Evolutionary conservation across 768 basidiomycete genomes (phyloP).

Genomic region (Kwoniella sp.): DNA sequence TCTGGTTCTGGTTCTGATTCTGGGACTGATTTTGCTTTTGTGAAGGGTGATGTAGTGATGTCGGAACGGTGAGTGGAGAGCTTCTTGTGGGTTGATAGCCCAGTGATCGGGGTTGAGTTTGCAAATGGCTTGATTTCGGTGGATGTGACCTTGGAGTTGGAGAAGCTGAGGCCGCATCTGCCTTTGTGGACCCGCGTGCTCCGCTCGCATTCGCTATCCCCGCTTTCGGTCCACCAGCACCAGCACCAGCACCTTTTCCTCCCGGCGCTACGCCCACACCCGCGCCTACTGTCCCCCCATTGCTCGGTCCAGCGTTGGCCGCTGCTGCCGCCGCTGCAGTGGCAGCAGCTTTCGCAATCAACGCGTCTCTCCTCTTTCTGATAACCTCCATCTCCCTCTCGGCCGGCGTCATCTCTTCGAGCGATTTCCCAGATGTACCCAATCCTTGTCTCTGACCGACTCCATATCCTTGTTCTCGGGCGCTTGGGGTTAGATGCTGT

Average conservation of each 20-base stretch:
- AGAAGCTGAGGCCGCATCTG: neutral
- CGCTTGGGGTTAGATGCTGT: too few species aligned
- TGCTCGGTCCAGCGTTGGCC: neutral
- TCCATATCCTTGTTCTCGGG: neutral
- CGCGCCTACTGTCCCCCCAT: neutral
- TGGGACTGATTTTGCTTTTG: neutral
- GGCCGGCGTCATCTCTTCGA: constrained; percentile 26
- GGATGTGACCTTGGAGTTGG: neutral
- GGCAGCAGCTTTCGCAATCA: constrained; percentile 36
- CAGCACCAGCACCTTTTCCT: neutral
- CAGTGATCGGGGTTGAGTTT: neutral
- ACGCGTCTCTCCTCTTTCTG: constrained; percentile 34
- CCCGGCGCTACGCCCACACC: neutral
- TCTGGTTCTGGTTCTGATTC: too few species aligned
- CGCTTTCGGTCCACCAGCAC: neutral
- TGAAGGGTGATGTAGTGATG: neutral
- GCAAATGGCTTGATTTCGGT: neutral
- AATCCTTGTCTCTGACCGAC: neutral
- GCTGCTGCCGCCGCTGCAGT: constrained; percentile 14
- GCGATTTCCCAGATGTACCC: neutral
- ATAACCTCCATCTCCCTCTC: constrained; percentile 49
- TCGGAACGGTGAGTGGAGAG: neutral
- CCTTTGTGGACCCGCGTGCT: neutral
- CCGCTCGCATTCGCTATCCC: neutral
- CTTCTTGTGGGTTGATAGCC: too few species aligned